Conservation (phyloP, 2,329 filamentous ascomycete species). For the Pseudocercospora fijiensis region DNA sequence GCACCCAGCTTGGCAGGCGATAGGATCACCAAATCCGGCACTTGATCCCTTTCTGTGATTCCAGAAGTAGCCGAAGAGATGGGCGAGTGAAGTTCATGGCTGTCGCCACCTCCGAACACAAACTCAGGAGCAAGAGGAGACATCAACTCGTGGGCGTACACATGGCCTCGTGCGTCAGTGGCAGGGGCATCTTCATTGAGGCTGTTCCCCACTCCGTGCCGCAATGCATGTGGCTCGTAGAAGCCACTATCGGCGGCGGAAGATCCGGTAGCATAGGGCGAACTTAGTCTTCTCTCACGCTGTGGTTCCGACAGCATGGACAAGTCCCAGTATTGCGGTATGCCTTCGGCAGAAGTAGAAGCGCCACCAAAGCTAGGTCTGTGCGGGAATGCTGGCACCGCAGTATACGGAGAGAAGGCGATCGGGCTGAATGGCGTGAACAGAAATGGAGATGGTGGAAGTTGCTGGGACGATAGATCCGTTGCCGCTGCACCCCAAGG, state of each 20-base stretch:
- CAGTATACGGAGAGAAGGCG: constrained; percentile 20
- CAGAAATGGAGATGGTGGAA: constrained; percentile 28
- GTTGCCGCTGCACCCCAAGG: constrained; percentile 17
- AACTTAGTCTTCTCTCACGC: constrained; percentile 20
- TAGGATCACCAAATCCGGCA: constrained; percentile 13
- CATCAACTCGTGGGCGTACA: constrained; percentile 30
- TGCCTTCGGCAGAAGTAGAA: constrained; percentile 9
- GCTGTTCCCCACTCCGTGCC: constrained; percentile 7
- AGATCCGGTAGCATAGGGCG: constrained; percentile 20
- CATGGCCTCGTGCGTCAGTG: constrained; percentile 23
- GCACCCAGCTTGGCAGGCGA: constrained; percentile 13
- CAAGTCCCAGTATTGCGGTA: constrained; percentile 35
- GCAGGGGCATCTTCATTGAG: constrained; percentile 11
- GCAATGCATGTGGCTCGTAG: constrained; percentile 26
- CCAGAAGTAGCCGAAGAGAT: background rate
- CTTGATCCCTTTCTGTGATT: constrained; percentile 5
- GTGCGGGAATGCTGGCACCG: constrained; percentile 2
- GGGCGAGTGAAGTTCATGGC: background rate
- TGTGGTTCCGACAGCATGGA: constrained; percentile 31
- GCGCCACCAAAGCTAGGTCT: constrained; percentile 8
- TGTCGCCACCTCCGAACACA: background rate
- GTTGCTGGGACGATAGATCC: constrained; percentile 14
- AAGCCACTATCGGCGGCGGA: constrained; percentile 35
- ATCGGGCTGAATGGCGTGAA: constrained; percentile 27
- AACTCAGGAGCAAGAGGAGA: constrained; percentile 14